These are phyloP conservation scores for Epichloe glyceriae DNA, from an alignment of 2,329 filamentous ascomycete genomes.

Conservation along the genomic window DNA sequence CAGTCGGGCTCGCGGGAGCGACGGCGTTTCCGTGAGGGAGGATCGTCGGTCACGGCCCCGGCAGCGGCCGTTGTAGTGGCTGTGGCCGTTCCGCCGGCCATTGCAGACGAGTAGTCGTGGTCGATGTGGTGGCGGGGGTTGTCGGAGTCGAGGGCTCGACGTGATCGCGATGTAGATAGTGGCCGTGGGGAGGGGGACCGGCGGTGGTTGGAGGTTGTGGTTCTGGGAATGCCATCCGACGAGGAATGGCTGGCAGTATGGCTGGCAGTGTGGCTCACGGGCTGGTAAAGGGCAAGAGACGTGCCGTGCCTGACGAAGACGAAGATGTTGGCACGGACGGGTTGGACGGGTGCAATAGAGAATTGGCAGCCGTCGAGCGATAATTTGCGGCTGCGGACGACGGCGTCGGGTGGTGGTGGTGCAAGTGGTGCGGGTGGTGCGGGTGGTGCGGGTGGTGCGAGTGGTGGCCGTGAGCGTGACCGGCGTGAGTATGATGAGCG, in stretches of 20 bases:
- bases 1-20: slow-evolving; percentile 59
- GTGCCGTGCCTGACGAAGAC: slow-evolving; percentile 14
- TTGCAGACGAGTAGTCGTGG: slow-evolving; percentile 12
- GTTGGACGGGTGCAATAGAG: slow-evolving; percentile 13
- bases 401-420: slow-evolving; percentile 8
- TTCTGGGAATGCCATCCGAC: slow-evolving; percentile 18
- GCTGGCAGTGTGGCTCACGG: slow-evolving; percentile 7
- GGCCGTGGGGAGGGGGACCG: slow-evolving; percentile 19
- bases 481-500: slow-evolving; percentile 6
- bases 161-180: slow-evolving; percentile 8
- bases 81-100: slow-evolving; percentile 9
- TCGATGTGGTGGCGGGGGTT: slow-evolving; percentile 6
- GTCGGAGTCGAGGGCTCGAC: slow-evolving; percentile 13
- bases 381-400: slow-evolving; percentile 10
- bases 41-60: slow-evolving; percentile 17
- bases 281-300: slow-evolving; percentile 16
- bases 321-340: slow-evolving; percentile 12
- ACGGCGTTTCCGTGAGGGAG: slow-evolving; percentile 35
- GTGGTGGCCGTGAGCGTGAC: slow-evolving; percentile 2
- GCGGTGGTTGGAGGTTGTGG: slow-evolving; percentile 16
- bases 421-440: slow-evolving; percentile 8
- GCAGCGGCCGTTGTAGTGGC: slow-evolving; percentile 9
- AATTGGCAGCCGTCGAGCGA: slow-evolving; percentile 16
- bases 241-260: slow-evolving; percentile 17
- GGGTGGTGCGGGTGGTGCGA: slow-evolving; percentile 1